These are phyloP conservation scores for Bolboschoenus planiculmis DNA, from an alignment of 176 grass and related monocot species.

Conservation along the genomic window DNA sequence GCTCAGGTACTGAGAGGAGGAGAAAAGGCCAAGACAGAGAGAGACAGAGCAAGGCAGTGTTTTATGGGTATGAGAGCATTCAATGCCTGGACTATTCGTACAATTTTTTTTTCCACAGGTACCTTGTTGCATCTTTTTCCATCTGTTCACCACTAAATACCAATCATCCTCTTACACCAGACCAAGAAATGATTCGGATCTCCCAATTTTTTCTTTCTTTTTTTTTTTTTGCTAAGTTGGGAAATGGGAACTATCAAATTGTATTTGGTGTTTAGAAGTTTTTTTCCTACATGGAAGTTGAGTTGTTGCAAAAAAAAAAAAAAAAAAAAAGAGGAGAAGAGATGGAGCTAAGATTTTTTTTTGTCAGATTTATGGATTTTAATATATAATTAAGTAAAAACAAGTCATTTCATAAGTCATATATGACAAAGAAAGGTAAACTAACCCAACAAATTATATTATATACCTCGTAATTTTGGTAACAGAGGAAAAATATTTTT, in stretches of 20 bases:
- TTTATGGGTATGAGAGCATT: slow-evolving; percentile 19
- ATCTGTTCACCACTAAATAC: slow-evolving; percentile 10
- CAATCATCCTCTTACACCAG: slow-evolving; percentile 14
- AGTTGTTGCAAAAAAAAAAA: no score
- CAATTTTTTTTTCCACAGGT: neutral
- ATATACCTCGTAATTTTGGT: neutral
- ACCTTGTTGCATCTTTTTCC: neutral
- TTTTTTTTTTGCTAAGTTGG: neutral
- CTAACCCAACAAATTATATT: neutral
- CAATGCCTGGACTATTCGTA: slow-evolving; percentile 15
- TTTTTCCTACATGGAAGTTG: no score
- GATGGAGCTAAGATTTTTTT: no score
- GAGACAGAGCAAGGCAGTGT: slow-evolving; percentile 10
- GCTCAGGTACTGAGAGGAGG: slow-evolving; percentile 11
- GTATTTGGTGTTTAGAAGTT: no score
- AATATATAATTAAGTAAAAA: neutral
- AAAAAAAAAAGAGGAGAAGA: no score
- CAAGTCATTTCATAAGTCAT: neutral
- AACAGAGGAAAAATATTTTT: neutral
- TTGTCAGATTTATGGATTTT: neutral
- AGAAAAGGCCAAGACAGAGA: slow-evolving; percentile 23
- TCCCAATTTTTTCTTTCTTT: neutral
- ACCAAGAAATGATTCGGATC: neutral
- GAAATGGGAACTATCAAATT: no score
- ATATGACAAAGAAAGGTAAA: neutral